A percentile compares a stretch with the other conserved stretches of the same genome.
Conservation (phyloP, 352 stramenopile genomes). For the Pilasporangium apinafurcum region DNA sequence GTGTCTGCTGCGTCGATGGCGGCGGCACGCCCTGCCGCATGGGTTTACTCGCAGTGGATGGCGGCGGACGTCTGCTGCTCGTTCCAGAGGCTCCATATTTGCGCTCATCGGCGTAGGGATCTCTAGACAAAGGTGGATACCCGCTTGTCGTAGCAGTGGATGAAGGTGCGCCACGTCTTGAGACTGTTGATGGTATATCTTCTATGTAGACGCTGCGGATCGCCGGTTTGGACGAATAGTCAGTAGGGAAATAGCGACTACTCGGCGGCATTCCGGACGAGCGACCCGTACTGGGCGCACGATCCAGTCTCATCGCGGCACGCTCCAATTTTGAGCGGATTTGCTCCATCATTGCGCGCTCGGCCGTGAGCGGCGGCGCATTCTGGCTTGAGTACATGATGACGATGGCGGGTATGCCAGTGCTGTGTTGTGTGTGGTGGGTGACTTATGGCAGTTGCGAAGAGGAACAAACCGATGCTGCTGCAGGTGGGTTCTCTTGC, state of each 20-base stretch:
- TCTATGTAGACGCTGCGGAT: conserved; percentile 35
- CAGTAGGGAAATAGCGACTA: conserved; percentile 29
- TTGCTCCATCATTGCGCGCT: conserved; percentile 66
- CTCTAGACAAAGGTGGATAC: neutral
- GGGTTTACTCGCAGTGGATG: conserved; percentile 1
- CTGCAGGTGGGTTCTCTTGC: too few relatives aligned
- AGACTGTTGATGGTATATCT: conserved; percentile 22
- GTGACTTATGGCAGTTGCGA: too few relatives aligned
- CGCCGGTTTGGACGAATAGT: conserved; percentile 14
- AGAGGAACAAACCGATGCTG: too few relatives aligned
- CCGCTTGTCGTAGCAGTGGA: conserved; percentile 2
- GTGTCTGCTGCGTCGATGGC: conserved; percentile 7
- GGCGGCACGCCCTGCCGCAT: conserved; percentile 9
- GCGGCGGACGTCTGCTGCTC: neutral
- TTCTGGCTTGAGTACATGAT: too few relatives aligned
- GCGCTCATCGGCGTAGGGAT: conserved; percentile 1
- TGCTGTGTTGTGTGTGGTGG: too few relatives aligned
- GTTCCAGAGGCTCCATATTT: conserved; percentile 5
- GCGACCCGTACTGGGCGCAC: conserved; percentile 19
- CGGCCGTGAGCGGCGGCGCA: conserved; percentile 27
- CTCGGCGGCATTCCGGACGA: conserved; percentile 11
- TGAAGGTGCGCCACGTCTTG: conserved; percentile 3
- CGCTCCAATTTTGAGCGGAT: conserved; percentile 67
- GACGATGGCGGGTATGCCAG: too few relatives aligned
- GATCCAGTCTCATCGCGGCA: conserved; percentile 44